Evolutionary conservation across 345 rosid genomes (phyloP).

Genomic region (Lagerstroemia speciosa): DNA sequence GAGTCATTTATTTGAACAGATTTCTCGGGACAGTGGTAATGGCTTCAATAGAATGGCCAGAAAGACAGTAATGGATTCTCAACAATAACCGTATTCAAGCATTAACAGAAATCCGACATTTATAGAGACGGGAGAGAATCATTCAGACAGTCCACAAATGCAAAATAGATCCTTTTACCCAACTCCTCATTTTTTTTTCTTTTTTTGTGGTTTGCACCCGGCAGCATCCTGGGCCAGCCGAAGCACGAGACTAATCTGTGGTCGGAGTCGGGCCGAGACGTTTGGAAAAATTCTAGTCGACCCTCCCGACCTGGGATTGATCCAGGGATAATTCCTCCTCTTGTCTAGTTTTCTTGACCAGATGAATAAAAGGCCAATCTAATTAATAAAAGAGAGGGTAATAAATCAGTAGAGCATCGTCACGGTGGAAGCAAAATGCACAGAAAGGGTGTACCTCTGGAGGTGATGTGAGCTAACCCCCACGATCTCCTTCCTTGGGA

Average conservation of each 20-base stretch:
- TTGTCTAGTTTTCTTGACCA: not conserved
- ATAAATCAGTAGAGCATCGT: not conserved
- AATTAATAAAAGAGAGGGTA: not conserved
- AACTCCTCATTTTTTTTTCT: too few species aligned
- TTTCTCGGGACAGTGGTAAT: not conserved
- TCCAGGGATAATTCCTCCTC: too few species aligned
- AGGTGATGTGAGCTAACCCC: constrained; percentile 21
- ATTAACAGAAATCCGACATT: constrained; percentile 6
- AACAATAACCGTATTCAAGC: constrained; percentile 7
- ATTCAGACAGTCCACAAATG: not conserved
- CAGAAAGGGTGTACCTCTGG: constrained; percentile 22
- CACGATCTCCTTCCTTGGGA: constrained; percentile 49
- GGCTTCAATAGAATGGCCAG: too few species aligned
- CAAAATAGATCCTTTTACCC: constrained; percentile 17
- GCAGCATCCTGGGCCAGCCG: too few species aligned
- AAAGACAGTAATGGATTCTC: not conserved
- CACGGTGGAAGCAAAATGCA: not conserved
- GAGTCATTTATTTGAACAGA: not conserved
- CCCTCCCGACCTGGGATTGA: too few species aligned
- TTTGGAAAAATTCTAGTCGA: too few species aligned
- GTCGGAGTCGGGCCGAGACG: too few species aligned
- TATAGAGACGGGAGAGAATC: constrained; percentile 4
- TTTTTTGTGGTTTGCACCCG: too few species aligned
- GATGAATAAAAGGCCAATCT: not conserved
- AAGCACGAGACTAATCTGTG: too few species aligned